Evolutionary conservation across 306 rosid genomes (phyloP).

Genomic region (Begonia fuchsioides): DNA sequence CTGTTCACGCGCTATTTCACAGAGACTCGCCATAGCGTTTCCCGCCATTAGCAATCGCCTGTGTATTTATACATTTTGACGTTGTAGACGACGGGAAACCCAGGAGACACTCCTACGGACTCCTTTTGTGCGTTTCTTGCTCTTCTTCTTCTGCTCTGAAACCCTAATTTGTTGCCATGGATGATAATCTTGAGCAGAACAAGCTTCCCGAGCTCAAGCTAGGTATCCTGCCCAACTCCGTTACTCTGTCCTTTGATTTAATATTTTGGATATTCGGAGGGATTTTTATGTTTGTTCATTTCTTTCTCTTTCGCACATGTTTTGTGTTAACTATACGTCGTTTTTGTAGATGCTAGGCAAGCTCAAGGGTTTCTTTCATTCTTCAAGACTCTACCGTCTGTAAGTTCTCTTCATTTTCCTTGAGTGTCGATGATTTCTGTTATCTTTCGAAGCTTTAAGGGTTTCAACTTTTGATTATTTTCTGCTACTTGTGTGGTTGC

Average conservation of each 20-base stretch:
- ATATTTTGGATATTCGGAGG: neutral
- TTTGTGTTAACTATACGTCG: neutral
- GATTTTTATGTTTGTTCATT: neutral
- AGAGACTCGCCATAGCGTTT: conserved; percentile 30
- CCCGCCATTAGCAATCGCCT: conserved; percentile 39
- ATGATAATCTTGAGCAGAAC: conserved; percentile 32
- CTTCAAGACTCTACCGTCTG: conserved; percentile 72
- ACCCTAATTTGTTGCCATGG: conserved; percentile 42
- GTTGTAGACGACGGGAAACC: neutral
- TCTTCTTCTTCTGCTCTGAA: neutral
- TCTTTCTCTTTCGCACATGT: neutral
- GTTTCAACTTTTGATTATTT: conserved; percentile 3
- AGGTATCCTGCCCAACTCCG: conserved; percentile 23
- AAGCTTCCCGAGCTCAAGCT: conserved; percentile 90
- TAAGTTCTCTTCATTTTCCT: conserved; percentile 21
- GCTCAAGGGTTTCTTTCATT: conserved; percentile 92
- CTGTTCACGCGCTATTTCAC: conserved; percentile 10
- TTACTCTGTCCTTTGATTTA: neutral
- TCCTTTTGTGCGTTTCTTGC: neutral
- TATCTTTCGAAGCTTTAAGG: no score
- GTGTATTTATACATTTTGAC: neutral
- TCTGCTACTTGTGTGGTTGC: no score
- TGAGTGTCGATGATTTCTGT: no score
- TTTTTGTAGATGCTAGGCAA: conserved; percentile 69
- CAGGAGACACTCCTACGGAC: neutral